Conservation (phyloP, 257 asterid species). For the Cordia subcordata region DNA sequence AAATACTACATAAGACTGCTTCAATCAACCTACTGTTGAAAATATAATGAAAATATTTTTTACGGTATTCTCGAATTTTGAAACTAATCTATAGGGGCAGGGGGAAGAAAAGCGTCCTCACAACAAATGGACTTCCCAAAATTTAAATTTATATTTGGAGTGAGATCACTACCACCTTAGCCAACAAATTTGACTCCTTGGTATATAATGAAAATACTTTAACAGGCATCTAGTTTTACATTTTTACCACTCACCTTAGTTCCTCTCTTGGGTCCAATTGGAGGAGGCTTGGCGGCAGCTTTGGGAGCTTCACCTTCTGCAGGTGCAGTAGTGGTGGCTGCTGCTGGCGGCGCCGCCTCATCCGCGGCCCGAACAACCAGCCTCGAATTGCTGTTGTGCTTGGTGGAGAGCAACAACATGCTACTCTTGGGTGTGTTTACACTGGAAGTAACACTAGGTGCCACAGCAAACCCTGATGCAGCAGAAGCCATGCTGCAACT, state of each 20-base stretch:
- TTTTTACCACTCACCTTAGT: constrained; percentile 50
- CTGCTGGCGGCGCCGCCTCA: constrained; percentile 28
- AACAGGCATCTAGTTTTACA: too few species aligned
- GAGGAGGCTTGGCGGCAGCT: constrained; percentile 80
- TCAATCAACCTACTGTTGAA: too few species aligned
- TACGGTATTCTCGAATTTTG: too few species aligned
- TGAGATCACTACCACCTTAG: too few species aligned
- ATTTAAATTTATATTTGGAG: too few species aligned
- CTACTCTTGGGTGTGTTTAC: constrained; percentile 14
- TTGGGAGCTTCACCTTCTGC: constrained; percentile 31
- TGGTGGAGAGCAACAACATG: constrained; percentile 40
- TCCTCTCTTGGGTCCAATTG: constrained; percentile 88
- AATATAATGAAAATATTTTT: too few species aligned
- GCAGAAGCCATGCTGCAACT: constrained; percentile 74
- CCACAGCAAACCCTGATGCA: constrained; percentile 44
- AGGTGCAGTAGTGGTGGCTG: constrained; percentile 19
- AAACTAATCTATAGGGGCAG: too few species aligned
- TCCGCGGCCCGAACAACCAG: constrained; percentile 49
- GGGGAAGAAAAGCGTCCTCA: too few species aligned
- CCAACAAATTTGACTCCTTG: too few species aligned
- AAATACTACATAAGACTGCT: too few species aligned
- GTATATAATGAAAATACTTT: too few species aligned
- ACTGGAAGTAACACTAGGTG: constrained; percentile 40
- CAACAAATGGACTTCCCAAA: too few species aligned
- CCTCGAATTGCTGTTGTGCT: constrained; percentile 33